Percentiles rank a stretch among this genome's conserved stretches.
Conservation (phyloP, 257 asterid genomes). For the Verbena officinalis region DNA sequence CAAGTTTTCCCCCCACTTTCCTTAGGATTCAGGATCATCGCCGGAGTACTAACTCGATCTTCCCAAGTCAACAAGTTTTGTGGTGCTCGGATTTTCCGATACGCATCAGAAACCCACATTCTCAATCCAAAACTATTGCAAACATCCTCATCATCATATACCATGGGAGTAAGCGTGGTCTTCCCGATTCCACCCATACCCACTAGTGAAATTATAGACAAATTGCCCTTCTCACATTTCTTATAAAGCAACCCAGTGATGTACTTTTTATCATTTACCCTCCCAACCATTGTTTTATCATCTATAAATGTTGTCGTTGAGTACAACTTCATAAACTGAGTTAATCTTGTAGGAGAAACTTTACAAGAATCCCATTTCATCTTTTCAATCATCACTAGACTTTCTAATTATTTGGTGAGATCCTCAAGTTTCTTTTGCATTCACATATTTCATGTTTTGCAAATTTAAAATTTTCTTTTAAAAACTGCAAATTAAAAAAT, state of each 20-base stretch:
- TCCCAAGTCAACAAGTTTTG: too few relatives aligned
- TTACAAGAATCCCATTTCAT: not conserved
- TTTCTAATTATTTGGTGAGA: slow-evolving; percentile 28
- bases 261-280: slow-evolving; percentile 4
- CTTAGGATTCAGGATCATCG: too few relatives aligned
- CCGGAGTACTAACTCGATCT: too few relatives aligned
- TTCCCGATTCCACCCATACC: too few relatives aligned
- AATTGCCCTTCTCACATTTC: not conserved
- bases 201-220: slow-evolving; percentile 27
- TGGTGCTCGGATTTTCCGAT: too few relatives aligned
- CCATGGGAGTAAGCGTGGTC: slow-evolving; percentile 27
- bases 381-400: slow-evolving; percentile 11
- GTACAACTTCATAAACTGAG: not conserved
- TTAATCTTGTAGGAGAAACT: not conserved
- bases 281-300: slow-evolving; percentile 25
- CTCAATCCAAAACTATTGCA: not conserved
- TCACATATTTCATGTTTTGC: slow-evolving; percentile 16
- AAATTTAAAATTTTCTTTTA: too few relatives aligned
- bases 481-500: too few relatives aligned
- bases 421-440: slow-evolving; percentile 27
- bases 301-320: slow-evolving; percentile 14
- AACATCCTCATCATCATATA: not conserved
- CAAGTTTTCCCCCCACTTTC: too few relatives aligned
- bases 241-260: not conserved
- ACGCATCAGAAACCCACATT: too few relatives aligned